Evolutionary conservation across 768 basidiomycete genomes (phyloP).

Genomic region (Agrocybe pediades): DNA sequence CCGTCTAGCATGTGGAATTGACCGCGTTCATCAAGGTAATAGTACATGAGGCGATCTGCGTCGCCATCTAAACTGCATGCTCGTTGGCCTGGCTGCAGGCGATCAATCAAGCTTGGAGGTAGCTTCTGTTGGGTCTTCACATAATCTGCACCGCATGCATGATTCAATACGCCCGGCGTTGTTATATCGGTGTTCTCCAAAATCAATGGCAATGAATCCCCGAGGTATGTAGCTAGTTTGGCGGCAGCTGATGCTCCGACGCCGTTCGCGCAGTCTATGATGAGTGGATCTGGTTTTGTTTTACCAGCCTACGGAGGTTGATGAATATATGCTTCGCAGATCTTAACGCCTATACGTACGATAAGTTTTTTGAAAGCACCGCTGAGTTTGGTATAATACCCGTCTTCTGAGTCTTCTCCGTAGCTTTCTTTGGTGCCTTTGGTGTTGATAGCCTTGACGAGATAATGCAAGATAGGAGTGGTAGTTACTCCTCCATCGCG

Average conservation of each 20-base stretch:
- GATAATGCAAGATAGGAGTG: constrained; percentile 94
- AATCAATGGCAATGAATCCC: constrained; percentile 58
- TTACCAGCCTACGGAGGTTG: constrained; percentile 53
- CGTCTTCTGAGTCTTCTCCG: constrained; percentile 79
- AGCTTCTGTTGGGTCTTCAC: constrained; percentile 92
- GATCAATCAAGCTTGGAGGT: constrained; percentile 71
- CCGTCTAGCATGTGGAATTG: constrained; percentile 94
- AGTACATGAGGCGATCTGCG: constrained; percentile 96
- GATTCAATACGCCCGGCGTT: constrained; percentile 76
- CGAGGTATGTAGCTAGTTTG: constrained; percentile 61
- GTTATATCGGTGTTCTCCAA: constrained; percentile 70
- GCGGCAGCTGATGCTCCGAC: constrained; percentile 81
- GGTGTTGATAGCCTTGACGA: constrained; percentile 89
- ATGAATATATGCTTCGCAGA: constrained; percentile 3
- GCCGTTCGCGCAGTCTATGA: constrained; percentile 99
- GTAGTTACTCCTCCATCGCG: constrained; percentile 86
- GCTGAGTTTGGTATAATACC: constrained; percentile 83
- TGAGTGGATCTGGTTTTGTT: constrained; percentile 53
- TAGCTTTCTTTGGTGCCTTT: constrained; percentile 76
- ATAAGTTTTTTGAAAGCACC: constrained; percentile 84
- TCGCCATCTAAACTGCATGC: constrained; percentile 97
- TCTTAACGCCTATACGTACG: constrained; percentile 47
- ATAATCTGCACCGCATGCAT: constrained; percentile 91
- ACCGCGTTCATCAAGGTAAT: constrained; percentile 77
- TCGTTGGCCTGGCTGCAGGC: constrained; percentile 70